Evolutionary conservation across 2,329 filamentous ascomycete genomes (phyloP), one percentile per base, ranked within the genome.

Genomic region (Trichoderma atrobrunneum): DNA sequence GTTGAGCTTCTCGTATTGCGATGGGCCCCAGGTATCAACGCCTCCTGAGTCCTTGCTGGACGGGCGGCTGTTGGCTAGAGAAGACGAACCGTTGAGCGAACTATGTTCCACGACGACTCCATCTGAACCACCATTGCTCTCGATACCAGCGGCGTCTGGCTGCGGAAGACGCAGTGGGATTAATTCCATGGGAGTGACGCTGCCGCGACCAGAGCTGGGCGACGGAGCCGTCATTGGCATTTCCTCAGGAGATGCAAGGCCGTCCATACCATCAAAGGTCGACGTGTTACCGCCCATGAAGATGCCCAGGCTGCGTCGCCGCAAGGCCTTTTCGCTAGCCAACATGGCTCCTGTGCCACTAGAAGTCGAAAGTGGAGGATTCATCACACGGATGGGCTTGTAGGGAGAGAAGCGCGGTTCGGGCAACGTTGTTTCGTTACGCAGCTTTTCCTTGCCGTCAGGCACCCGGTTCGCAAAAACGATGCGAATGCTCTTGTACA

Each of bases 401-500:
- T 97, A 98, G 1, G 91, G 86, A 70, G 91, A 93, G 79, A 94
- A 99, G 24, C 91, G 89, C 24, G 96, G 96, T 76, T 98, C 94
- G 0, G 95, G 95, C 73, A 93, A 87, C 48, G 96, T 94, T 6
- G 95, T 91, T 80, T 99, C 96, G 78, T 97, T 98, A 36, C 91
- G 88, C 51, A 99, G 86, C 78, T 92, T 95, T 81, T 98, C 95
- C 79, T 98, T 97, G 54, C 94, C 95, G 77, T 98, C 96, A 0
- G 96, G 95, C 0, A 98, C 95, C 30, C 96, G 90, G 79, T 98
- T 98, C 69, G 96, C 96, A 80, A 99, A 99, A 3, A 99, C 95
- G 43, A 98, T 93, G 16, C 96, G 91, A 72, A 98, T 92, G 76
- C 90, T 94, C 77, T 96, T 97, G 84, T 98, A 96, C 7, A 99